These are phyloP conservation scores for Aspergillus latus DNA, from an alignment of 2,329 filamentous ascomycete species.

Conservation along the genomic window DNA sequence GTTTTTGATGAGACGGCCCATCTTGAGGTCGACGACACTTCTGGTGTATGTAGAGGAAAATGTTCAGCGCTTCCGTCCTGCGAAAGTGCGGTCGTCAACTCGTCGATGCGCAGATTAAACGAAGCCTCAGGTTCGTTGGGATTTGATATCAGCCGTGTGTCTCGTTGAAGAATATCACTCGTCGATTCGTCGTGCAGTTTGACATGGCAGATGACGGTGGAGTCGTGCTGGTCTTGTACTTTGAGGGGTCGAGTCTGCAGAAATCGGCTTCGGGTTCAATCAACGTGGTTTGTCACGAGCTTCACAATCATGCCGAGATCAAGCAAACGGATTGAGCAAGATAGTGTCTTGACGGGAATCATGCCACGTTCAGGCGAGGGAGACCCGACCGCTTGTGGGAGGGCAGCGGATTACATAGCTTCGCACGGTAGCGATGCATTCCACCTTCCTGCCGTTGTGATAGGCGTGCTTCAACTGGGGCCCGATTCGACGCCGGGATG, in stretches of 20 bases:
- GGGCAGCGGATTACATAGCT: slow-evolving; percentile 20
- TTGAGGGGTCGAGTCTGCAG: background rate
- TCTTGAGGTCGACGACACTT: slow-evolving; percentile 41
- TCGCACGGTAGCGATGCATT: slow-evolving; percentile 14
- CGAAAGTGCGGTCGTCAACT: slow-evolving; percentile 22
- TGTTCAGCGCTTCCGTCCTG: slow-evolving; percentile 26
- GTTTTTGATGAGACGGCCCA: slow-evolving; percentile 99
- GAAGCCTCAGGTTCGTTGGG: background rate
- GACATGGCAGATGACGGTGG: slow-evolving; percentile 22
- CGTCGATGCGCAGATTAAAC: background rate
- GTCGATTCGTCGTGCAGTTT: slow-evolving; percentile 9
- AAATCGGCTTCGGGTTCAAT: background rate
- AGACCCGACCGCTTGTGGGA: slow-evolving; percentile 14
- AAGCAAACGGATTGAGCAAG: slow-evolving; percentile 9
- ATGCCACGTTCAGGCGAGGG: slow-evolving; percentile 6
- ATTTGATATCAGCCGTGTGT: slow-evolving; percentile 11
- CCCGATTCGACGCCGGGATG: slow-evolving; percentile 13
- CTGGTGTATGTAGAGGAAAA: background rate
- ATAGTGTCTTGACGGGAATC: slow-evolving; percentile 3
- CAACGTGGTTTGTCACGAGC: slow-evolving; percentile 12
- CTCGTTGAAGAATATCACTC: slow-evolving; percentile 6
- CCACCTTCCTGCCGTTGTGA: slow-evolving; percentile 15
- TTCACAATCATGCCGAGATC: slow-evolving; percentile 18
- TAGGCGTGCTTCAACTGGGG: slow-evolving; percentile 10
- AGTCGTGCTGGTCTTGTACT: background rate